Conservation (phyloP, 164 flowering plant genomes). For the Vitis rotundifolia region DNA sequence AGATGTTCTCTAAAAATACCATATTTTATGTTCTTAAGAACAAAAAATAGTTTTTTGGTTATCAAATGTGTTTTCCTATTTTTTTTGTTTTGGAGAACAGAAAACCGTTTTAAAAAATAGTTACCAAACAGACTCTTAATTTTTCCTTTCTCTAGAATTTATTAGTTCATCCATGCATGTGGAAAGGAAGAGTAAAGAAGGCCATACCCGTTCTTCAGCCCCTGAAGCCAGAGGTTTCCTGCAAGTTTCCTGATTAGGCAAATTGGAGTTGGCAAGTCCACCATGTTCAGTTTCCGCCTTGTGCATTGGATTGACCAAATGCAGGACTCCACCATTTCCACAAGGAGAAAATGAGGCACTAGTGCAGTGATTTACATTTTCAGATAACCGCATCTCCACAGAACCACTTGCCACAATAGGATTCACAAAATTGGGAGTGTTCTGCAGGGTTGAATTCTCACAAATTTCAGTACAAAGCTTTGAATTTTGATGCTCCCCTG, state of each 20-base stretch:
- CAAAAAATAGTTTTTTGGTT: no score
- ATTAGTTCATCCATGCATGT: neutral
- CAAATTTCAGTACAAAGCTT: slow-evolving; percentile 14
- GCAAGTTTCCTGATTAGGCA: slow-evolving; percentile 14
- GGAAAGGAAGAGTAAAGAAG: neutral
- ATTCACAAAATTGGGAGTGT: slow-evolving; percentile 19
- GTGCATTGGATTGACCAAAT: slow-evolving; percentile 9
- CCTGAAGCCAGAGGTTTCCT: slow-evolving; percentile 13
- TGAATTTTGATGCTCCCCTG: slow-evolving; percentile 16
- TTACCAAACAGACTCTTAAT: no score
- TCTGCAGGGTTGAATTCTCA: slow-evolving; percentile 15
- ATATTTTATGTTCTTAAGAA: no score
- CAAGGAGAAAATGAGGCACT: slow-evolving; percentile 6
- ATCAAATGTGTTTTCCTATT: no score
- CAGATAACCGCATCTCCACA: slow-evolving; percentile 27
- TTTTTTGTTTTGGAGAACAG: no score
- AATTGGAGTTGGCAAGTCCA: slow-evolving; percentile 17
- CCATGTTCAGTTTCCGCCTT: slow-evolving; percentile 12
- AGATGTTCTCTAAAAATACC: no score
- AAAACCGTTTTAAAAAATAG: no score
- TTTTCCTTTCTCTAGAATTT: neutral
- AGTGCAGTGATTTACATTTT: slow-evolving; percentile 18
- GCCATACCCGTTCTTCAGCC: slow-evolving; percentile 34
- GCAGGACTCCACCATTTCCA: slow-evolving; percentile 13
- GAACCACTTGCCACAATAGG: slow-evolving; percentile 18